A percentile compares a stretch with the other conserved stretches of the same genome.
Conservation (phyloP, 176 grass and related monocot species). For the Ensete ventricosum region DNA sequence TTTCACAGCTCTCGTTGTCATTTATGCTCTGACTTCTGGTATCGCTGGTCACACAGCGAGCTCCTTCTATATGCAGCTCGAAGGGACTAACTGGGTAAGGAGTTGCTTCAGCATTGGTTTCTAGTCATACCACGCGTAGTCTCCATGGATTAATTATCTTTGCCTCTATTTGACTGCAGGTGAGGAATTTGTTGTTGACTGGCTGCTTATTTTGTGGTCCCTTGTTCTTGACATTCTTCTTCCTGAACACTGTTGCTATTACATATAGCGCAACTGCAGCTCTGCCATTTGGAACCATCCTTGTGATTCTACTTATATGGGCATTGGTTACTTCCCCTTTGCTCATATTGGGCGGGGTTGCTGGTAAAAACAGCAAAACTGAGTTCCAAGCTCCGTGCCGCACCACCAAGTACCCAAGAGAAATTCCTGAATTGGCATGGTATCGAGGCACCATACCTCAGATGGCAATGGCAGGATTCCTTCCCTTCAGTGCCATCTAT, state of each 20-base stretch:
- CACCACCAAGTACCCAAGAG: constrained; percentile 15
- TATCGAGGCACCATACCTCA: constrained; percentile 11
- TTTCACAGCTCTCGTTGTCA: constrained; percentile 13
- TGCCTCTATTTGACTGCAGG: not conserved
- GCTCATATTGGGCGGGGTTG: constrained; percentile 13
- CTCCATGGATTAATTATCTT: not conserved
- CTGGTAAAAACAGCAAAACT: constrained; percentile 5
- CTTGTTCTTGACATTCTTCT: constrained; percentile 11
- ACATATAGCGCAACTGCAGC: constrained; percentile 7
- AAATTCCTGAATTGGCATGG: constrained; percentile 14
- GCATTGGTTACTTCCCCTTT: constrained; percentile 15
- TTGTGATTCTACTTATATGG: constrained; percentile 19
- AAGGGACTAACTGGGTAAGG: constrained; percentile 15
- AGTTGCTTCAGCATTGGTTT: not conserved
- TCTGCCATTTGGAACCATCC: constrained; percentile 17
- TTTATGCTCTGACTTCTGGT: constrained; percentile 18
- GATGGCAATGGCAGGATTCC: constrained; percentile 14
- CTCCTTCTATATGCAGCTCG: constrained; percentile 10
- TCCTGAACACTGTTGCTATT: constrained; percentile 16
- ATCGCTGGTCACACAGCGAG: constrained; percentile 14
- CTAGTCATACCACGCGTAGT: too few species aligned
- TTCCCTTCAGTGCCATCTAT: constrained; percentile 14
- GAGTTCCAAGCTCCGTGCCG: constrained; percentile 14
- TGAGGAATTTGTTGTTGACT: constrained; percentile 14
- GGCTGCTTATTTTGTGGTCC: constrained; percentile 17